A percentile compares a stretch with the other conserved stretches of the same genome.
Evolutionary conservation across 2,329 filamentous ascomycete species (phyloP).

Genomic region (Cylindrodendrum hubeiense): DNA sequence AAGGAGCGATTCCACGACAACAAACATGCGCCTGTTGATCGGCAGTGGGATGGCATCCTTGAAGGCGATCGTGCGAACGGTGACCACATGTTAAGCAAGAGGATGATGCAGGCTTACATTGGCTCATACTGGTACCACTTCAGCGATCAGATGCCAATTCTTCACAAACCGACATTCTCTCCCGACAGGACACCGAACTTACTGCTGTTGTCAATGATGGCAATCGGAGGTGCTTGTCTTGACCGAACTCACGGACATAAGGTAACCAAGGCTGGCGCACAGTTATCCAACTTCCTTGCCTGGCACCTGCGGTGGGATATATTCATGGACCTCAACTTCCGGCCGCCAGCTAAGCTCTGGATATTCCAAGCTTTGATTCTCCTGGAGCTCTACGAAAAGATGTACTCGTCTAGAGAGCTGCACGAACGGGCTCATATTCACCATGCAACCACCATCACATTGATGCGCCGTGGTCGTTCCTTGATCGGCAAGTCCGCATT

Average conservation of each 20-base stretch:
- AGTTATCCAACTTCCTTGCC: constrained; percentile 89
- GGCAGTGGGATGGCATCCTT: constrained; percentile 81
- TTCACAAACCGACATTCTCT: constrained; percentile 94
- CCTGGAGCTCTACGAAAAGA: constrained; percentile 95
- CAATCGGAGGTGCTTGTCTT: constrained; percentile 89
- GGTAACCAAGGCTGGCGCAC: constrained; percentile 80
- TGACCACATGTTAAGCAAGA: constrained; percentile 79
- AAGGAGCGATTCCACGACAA: constrained; percentile 84
- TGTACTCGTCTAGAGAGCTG: constrained; percentile 91
- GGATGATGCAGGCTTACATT: constrained; percentile 97
- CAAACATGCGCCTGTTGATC: constrained; percentile 78
- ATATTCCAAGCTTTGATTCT: constrained; percentile 92
- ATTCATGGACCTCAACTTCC: constrained; percentile 90
- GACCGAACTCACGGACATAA: constrained; percentile 84
- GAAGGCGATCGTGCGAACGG: constrained; percentile 80
- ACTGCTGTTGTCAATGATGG: constrained; percentile 88
- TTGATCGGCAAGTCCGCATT: constrained; percentile 87
- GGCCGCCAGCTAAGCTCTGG: constrained; percentile 94
- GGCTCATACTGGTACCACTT: constrained; percentile 96
- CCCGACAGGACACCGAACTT: constrained; percentile 88
- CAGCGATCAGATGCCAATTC: constrained; percentile 91
- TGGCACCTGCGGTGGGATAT: constrained; percentile 97
- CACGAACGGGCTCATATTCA: constrained; percentile 97
- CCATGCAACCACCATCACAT: constrained; percentile 92
- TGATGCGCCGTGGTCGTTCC: constrained; percentile 94